Evolutionary conservation across 352 stramenopile genomes (phyloP).

Genomic region (Globisporangium sylvaticum): DNA sequence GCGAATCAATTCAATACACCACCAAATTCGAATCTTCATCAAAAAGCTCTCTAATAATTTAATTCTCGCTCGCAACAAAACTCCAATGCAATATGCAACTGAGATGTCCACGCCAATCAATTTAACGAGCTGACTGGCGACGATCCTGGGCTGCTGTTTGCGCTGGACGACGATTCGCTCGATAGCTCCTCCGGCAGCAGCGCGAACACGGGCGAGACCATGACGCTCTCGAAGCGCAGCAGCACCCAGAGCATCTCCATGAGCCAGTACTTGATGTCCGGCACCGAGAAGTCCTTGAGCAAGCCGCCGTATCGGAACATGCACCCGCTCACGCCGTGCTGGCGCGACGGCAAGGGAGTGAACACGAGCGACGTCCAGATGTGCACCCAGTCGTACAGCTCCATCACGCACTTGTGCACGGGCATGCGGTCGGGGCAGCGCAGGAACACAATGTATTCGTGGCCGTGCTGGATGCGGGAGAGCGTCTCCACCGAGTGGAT

Average conservation of each 20-base stretch:
- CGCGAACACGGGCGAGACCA: constrained; percentile 29
- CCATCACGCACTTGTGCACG: constrained; percentile 18
- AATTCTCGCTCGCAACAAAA: no score
- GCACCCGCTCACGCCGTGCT: constrained; percentile 12
- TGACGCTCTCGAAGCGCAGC: constrained; percentile 38
- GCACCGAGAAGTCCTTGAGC: constrained; percentile 19
- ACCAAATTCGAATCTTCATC: no score
- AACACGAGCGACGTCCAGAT: constrained; percentile 31
- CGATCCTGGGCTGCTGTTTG: not conserved
- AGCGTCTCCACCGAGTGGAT: constrained; percentile 30
- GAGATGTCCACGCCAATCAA: no score
- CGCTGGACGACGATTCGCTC: not conserved
- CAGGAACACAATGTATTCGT: constrained; percentile 29
- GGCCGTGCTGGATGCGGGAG: constrained; percentile 25
- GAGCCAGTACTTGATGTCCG: constrained; percentile 34
- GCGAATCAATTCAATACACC: no score
- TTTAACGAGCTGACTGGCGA: not conserved
- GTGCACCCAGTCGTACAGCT: constrained; percentile 26
- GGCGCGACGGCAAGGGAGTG: constrained; percentile 13
- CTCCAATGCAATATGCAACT: no score
- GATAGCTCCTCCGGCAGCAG: constrained; percentile 1
- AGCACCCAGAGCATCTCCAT: constrained; percentile 43
- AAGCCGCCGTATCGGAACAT: constrained; percentile 32
- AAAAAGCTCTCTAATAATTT: no score
- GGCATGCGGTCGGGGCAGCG: constrained; percentile 23